A percentile compares a stretch with the other conserved stretches of the same genome.
Conservation (phyloP, 1,139 yeast species). For the Suhomyces bolitotheri region DNA sequence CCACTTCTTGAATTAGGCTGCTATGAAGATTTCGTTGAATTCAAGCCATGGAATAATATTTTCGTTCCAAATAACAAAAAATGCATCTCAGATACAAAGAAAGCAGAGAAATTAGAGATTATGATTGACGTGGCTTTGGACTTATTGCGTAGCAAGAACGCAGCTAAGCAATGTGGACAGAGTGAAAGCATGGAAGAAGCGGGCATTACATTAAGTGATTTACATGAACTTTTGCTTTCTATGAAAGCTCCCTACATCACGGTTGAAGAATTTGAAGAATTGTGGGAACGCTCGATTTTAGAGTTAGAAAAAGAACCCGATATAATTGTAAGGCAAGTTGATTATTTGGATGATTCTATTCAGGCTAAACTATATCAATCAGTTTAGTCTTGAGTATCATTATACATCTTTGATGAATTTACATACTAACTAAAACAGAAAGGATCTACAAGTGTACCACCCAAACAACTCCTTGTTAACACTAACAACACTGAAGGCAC, state of each 20-base stretch:
- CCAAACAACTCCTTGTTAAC: slow-evolving; percentile 24
- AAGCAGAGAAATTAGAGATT: slow-evolving; percentile 65
- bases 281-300: slow-evolving; percentile 69
- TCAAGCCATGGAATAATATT: slow-evolving; percentile 54
- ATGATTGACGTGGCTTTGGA: slow-evolving; percentile 70
- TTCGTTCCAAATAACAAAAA: slow-evolving; percentile 56
- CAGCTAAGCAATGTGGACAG: slow-evolving; percentile 65
- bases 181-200: slow-evolving; percentile 44
- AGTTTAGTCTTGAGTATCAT: too few species aligned
- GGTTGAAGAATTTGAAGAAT: slow-evolving; percentile 74
- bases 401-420: neutral
- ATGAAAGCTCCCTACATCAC: slow-evolving; percentile 61
- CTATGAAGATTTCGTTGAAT: slow-evolving; percentile 63
- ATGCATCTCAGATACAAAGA: slow-evolving; percentile 79
- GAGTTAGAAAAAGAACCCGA: slow-evolving; percentile 74
- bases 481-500: slow-evolving; percentile 34
- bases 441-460: slow-evolving; percentile 28
- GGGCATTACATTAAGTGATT: slow-evolving; percentile 54
- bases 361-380: too few species aligned
- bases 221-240: slow-evolving; percentile 59
- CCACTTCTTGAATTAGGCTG: slow-evolving; percentile 62
- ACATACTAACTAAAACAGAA: slow-evolving; percentile 33
- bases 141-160: slow-evolving; percentile 67
- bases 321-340: slow-evolving; percentile 83
- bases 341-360: slow-evolving; percentile 2